Base-by-base conservation (phyloP, 495 filamentous ascomycete species). In the Annulohypoxylon maeteangense region DNA sequence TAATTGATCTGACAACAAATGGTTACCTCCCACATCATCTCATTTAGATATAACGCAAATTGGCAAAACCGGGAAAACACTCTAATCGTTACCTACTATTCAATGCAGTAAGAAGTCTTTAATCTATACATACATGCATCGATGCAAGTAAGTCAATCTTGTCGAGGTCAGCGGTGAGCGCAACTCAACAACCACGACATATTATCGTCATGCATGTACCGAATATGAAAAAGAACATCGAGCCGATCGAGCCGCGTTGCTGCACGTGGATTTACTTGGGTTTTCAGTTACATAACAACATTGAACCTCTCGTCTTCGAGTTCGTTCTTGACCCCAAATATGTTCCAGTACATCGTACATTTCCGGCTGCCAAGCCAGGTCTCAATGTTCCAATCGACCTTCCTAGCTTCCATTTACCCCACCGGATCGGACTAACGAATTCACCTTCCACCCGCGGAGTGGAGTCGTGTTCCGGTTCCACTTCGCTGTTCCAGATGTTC, bases 211-310 rank as follows among this genome's bases (percentile, higher is more conserved):
- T 34, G 50, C 27, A 54, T 32, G 50, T 34, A 54, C 32, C 54
- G 40, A 25, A 57, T 4, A 40, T 3, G 11, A n/a, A 57, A 27
- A 22, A 18, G 18, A 32, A 38, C 27, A 12, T 40, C 20, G 27
- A 40, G 54, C 62, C 68, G 62, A 67, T 62, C 56, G 62, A 66
- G 42, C 51, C 58, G 66, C 66, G 23, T 56, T 50, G 44, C 58
- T 62, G 32, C 62, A 66, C 62, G 47, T 71, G 62, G 56, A 27
- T 62, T 58, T 71, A 66, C 62, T 38, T 65, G 55, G 56, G 14
- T 62, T 62, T 71, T 58, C 56, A 51, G 40, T 71, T 71, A 66
- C 68, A 66, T 71, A 71, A 62, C n/a, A n/a, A n/a, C n/a, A n/a
- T n/a, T n/a, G 61, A 60, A 22, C 23, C 50, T 44, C 29, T 29